Conservation (phyloP, 108 stramenopile genomes). For the Cyclotella kingstonii region DNA sequence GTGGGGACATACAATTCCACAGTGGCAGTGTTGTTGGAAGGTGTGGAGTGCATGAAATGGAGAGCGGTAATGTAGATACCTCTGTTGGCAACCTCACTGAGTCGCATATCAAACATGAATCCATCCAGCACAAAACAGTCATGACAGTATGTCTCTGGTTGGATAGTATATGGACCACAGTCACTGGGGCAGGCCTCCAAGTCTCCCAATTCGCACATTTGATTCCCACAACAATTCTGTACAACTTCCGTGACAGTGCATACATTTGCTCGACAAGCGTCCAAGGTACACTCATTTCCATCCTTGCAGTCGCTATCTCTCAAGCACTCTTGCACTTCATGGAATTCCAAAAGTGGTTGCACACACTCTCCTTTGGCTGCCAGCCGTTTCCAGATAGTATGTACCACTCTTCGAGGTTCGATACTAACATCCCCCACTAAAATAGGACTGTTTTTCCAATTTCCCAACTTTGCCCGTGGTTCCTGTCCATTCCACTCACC, state of each 20-base stretch:
- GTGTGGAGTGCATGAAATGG: constrained; percentile 6
- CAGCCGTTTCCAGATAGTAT: constrained; percentile 17
- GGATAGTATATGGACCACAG: constrained; percentile 28
- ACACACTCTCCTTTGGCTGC: constrained; percentile 22
- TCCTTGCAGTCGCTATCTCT: constrained; percentile 26
- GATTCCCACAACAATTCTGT: constrained; percentile 35
- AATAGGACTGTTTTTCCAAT: constrained; percentile 22
- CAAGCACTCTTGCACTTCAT: constrained; percentile 19
- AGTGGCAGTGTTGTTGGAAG: constrained; percentile 2
- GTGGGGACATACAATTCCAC: constrained; percentile 8
- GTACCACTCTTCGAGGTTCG: constrained; percentile 24
- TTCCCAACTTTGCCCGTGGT: constrained; percentile 11
- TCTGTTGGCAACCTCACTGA: constrained; percentile 7
- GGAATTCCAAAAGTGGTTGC: constrained; percentile 2
- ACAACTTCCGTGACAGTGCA: constrained; percentile 13
- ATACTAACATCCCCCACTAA: constrained; percentile 25
- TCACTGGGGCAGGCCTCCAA: constrained; percentile 1
- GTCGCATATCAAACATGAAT: constrained; percentile 24
- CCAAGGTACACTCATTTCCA: constrained; percentile 18
- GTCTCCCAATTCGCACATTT: constrained; percentile 32
- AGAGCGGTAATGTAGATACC: constrained; percentile 15
- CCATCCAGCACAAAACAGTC: constrained; percentile 30
- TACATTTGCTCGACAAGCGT: constrained; percentile 10
- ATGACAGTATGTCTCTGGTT: constrained; percentile 13
- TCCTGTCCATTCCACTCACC: constrained; percentile 28